Conservation (phyloP, 2,329 filamentous ascomycete genomes). For the Lecanicillium sp. region DNA sequence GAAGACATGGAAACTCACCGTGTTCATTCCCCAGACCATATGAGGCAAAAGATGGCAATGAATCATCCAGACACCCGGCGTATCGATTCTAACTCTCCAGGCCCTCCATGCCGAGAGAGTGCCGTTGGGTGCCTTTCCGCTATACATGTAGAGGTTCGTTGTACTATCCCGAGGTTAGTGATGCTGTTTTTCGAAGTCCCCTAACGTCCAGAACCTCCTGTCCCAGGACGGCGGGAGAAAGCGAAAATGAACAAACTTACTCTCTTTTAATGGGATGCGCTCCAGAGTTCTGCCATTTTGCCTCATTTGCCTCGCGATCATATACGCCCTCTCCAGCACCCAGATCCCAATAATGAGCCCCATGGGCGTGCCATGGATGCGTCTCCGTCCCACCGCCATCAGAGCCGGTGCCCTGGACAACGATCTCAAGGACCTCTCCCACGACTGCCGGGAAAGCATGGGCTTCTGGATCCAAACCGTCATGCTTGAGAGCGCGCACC, state of each 20-base stretch:
- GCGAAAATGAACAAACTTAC: not conserved
- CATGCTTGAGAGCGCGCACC: not conserved
- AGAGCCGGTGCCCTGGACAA: not conserved
- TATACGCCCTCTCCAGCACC: not conserved
- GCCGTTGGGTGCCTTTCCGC: not conserved
- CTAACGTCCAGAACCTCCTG: not conserved
- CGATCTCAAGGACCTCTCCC: not conserved
- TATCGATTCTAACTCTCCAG: not conserved
- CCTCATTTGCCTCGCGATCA: constrained; percentile 1
- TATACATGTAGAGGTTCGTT: not conserved
- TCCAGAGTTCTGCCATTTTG: not conserved
- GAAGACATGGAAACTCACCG: not conserved
- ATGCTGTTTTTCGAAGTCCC: not conserved
- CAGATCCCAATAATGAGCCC: not conserved
- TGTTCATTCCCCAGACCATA: not conserved
- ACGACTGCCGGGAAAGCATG: not conserved
- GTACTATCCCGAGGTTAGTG: not conserved
- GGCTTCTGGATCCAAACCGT: not conserved
- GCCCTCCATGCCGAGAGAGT: not conserved
- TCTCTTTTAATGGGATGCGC: not conserved
- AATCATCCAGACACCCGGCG: not conserved
- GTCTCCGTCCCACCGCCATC: not conserved
- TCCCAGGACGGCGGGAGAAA: not conserved
- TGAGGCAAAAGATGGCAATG: constrained; percentile 1
- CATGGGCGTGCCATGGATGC: not conserved